Evolutionary conservation across 768 basidiomycete species (phyloP).

Genomic region (Albatrellus ellisii): DNA sequence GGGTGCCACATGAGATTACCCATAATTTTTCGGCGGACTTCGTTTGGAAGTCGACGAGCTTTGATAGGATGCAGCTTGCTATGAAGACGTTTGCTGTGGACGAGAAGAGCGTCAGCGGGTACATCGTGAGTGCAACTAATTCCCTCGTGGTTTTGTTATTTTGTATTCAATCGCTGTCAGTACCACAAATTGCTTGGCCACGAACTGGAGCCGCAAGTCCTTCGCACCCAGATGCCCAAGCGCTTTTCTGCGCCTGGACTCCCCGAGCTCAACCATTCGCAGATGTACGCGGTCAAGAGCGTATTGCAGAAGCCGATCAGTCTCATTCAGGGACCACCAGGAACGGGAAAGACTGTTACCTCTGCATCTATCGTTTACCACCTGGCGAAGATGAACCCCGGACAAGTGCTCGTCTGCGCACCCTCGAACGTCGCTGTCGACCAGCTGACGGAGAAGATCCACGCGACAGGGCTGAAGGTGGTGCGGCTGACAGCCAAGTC

Average conservation of each 20-base stretch:
- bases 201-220: slow-evolving; percentile 88
- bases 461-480: slow-evolving; percentile 96
- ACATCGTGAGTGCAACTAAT: slow-evolving; percentile 57
- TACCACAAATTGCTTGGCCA: slow-evolving; percentile 98
- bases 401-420: slow-evolving; percentile 96
- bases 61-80: slow-evolving; percentile 97
- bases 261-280: slow-evolving; percentile 97
- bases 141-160: slow-evolving; percentile 1
- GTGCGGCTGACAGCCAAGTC: slow-evolving; percentile 97
- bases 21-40: slow-evolving; percentile 97
- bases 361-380: slow-evolving; percentile 99
- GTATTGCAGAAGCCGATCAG: slow-evolving; percentile 96
- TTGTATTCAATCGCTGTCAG: slow-evolving; percentile 26
- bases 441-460: slow-evolving; percentile 98
- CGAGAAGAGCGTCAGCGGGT: slow-evolving; percentile 98
- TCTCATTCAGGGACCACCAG: slow-evolving; percentile 96
- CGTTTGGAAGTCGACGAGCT: slow-evolving; percentile 99
- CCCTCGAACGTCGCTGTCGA: slow-evolving; percentile 99
- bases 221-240: slow-evolving; percentile 91
- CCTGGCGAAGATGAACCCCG: slow-evolving; percentile 98
- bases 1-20: slow-evolving; percentile 86
- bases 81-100: slow-evolving; percentile 99
- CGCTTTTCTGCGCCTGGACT: slow-evolving; percentile 95
- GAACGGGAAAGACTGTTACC: slow-evolving; percentile 98
- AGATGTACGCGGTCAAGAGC: slow-evolving; percentile 99